Conservation (phyloP, 176 grass and related monocot genomes). For the Cymbopogon citratus region DNA sequence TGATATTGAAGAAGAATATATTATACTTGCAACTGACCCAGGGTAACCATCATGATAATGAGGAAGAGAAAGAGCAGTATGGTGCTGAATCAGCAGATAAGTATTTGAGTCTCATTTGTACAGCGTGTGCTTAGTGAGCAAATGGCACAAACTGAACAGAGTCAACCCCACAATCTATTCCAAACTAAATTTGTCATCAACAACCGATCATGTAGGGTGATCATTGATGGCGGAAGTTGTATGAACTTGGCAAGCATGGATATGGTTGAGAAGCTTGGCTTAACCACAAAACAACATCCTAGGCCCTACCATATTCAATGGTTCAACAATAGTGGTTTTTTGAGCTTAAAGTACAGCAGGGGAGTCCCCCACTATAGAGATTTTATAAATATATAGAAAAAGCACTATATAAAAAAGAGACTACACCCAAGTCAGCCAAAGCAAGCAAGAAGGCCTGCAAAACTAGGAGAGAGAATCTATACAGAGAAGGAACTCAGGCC, state of each 20-base stretch:
- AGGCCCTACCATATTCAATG: too few relatives aligned
- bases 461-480: too few relatives aligned
- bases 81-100: not conserved
- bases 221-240: not conserved
- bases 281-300: not conserved
- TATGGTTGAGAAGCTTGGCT: not conserved
- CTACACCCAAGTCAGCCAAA: too few relatives aligned
- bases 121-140: not conserved
- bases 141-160: not conserved
- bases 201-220: too few relatives aligned
- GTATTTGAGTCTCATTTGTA: not conserved
- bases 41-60: not conserved
- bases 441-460: too few relatives aligned
- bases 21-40: not conserved
- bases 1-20: not conserved
- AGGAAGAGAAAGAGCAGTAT: not conserved
- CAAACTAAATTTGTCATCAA: not conserved
- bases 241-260: not conserved
- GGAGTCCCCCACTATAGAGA: too few relatives aligned
- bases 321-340: too few relatives aligned
- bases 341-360: too few relatives aligned
- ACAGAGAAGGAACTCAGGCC: too few relatives aligned
- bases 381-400: too few relatives aligned
- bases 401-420: too few relatives aligned
- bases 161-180: not conserved